Conservation (phyloP, 345 rosid species). For the Ceriops zippeliana region DNA sequence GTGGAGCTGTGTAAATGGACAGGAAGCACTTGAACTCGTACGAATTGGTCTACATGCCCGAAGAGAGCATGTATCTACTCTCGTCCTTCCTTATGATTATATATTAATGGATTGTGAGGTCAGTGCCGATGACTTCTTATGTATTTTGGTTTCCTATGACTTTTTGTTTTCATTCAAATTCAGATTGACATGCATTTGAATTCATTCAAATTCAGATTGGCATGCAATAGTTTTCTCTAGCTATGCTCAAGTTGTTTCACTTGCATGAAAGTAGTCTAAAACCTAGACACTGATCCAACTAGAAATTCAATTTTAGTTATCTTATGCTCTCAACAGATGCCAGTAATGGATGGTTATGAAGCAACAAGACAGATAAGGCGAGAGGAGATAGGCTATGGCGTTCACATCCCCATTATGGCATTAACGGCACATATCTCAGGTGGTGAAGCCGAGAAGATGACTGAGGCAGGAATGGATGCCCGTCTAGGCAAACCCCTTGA, state of each 20-base stretch:
- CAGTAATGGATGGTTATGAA: conserved; percentile 25
- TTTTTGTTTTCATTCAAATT: too few species aligned
- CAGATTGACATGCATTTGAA: too few species aligned
- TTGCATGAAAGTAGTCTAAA: too few species aligned
- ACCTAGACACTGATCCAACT: too few species aligned
- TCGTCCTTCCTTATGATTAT: conserved; percentile 16
- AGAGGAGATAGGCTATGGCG: conserved; percentile 11
- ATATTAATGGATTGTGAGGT: conserved; percentile 32
- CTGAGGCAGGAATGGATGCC: conserved; percentile 24
- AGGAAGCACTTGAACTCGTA: conserved; percentile 17
- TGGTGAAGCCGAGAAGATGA: background rate
- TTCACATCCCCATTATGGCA: conserved; percentile 20
- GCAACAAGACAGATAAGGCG: conserved; percentile 22
- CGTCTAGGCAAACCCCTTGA: conserved; percentile 9
- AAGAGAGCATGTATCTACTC: background rate
- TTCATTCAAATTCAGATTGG: too few species aligned
- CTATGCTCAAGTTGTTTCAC: too few species aligned
- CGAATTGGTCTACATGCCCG: conserved; percentile 1
- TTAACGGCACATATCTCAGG: conserved; percentile 16
- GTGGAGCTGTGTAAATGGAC: conserved; percentile 22
- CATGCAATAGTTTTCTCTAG: too few species aligned
- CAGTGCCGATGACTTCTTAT: background rate
- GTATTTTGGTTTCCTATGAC: too few species aligned
- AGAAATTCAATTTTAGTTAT: background rate
- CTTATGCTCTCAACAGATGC: conserved; percentile 17